Base-by-base conservation (phyloP, 2,329 filamentous ascomycete species). In the Claviceps paspali region DNA sequence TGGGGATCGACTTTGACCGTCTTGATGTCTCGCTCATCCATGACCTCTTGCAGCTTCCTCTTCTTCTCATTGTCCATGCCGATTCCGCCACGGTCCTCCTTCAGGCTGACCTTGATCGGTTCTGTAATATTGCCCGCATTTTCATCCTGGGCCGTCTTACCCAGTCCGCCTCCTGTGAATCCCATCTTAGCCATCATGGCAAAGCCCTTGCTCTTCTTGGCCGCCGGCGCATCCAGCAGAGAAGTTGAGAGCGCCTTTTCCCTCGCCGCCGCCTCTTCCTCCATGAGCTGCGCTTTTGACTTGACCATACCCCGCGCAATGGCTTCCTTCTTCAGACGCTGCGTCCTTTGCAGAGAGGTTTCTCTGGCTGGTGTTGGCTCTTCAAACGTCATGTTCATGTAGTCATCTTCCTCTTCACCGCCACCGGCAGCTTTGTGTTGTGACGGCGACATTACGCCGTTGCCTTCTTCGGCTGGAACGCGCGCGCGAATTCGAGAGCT, bases 111-210 rank as follows among this genome's bases (percentile, higher is more conserved):
- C 24, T 73, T 67, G 40, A 98, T 74, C 0, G 91, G 91, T 54
- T 92, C 83, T 3, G 73, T 47, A 19, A 54, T 44, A 7, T 47
- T 55, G 49, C 42, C 33, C 10, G 48, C 49, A n/a, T 52, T 43
- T 19, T 61, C 60, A n/a, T 66, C 30, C n/a, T 22, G 63, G 47
- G 71, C 75, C 44, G 54, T 54, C 38, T 56, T 61, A 1, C 91
- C 91, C 3, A 96, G 64, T 0, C 76, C 70, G 26, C 74, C 76
- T 18, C 87, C 86, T 40, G 76, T 79, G 62, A 92, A 98, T 1
- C 91, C 91, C 68, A 98, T 83, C 58, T 84, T 88, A 17, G 84
- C 80, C 87, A 98, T 94, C 85, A 98, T 95, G 45, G 83, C 76
- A 43, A 92, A 75, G 2, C 88, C 91, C 54, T 95, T 96, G 62